Evolutionary conservation across 2,329 filamentous ascomycete species (phyloP).

Genomic region (Emmonsia crescens): DNA sequence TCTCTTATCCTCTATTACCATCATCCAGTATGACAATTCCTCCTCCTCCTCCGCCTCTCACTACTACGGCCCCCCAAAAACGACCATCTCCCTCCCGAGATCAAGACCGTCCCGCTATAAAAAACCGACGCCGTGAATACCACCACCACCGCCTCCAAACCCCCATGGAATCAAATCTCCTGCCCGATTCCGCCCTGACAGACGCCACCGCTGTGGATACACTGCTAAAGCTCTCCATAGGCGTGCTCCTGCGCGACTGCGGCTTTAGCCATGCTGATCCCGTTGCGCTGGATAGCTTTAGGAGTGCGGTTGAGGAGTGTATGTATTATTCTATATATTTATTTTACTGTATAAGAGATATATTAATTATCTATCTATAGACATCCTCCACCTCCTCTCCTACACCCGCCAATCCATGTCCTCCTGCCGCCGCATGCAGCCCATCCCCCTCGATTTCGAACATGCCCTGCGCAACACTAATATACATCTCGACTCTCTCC

Average conservation of each 20-base stretch:
- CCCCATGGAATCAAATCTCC: conserved; percentile 19
- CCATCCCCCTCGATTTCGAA: conserved; percentile 50
- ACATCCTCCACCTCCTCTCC: conserved; percentile 44
- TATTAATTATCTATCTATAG: conserved; percentile 26
- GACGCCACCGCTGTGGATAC: conserved; percentile 44
- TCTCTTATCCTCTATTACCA: too few species aligned
- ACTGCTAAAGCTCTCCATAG: conserved; percentile 46
- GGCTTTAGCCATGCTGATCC: conserved; percentile 48
- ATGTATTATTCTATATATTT: conserved; percentile 22
- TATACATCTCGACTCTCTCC: conserved; percentile 25
- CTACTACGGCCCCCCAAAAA: conserved; percentile 22
- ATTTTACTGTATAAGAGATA: not conserved
- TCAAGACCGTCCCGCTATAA: conserved; percentile 14
- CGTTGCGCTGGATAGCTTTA: conserved; percentile 46
- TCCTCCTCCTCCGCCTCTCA: conserved; percentile 9
- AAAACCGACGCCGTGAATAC: conserved; percentile 30
- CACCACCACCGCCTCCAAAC: conserved; percentile 32
- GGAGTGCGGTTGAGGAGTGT: conserved; percentile 49
- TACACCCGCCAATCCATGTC: conserved; percentile 49
- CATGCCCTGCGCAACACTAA: conserved; percentile 27
- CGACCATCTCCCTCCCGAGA: conserved; percentile 20
- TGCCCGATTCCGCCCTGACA: conserved; percentile 33
- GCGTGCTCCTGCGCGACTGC: conserved; percentile 38
- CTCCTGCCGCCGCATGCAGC: conserved; percentile 43
- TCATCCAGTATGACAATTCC: not conserved